Base-by-base conservation (phyloP, 495 filamentous ascomycete genomes). In the Diplogelasinospora grovesii region DNA sequence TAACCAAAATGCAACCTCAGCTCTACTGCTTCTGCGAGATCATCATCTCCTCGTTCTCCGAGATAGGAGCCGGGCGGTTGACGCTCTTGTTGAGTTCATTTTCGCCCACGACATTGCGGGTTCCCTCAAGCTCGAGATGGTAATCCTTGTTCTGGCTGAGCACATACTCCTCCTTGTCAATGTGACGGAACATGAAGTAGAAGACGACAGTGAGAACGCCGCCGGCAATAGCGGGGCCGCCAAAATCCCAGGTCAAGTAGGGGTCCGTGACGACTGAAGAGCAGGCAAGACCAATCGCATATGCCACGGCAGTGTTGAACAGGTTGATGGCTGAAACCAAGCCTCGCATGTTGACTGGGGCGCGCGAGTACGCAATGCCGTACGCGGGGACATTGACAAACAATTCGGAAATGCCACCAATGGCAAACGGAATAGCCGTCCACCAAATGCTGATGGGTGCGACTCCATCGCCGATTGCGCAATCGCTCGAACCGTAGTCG, bases 311-410 rank as follows among this genome's bases (percentile, higher is more conserved):
- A 9, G 64, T 76, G 53, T 69, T 77, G 48, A 81, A 68, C 14
- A 85, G 60, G 57, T 78, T 83, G 31, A 86, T 55, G 13, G 77
- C 73, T 49, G 78, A 76, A 9, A 87, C 78, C 22, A 86, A 69
- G 31, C 74, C 75, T 39, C 79, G 74, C 83, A 86, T 87, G 48
- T 69, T 74, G 18, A 71, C 59, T 0, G 83, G 82, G 0, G 83
- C 76, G 19, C 82, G 77, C 5, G 81, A 78, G 64, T 82, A 87
- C 2, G 82, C 83, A 48, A 85, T 74, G 53, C 82, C 83, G 49
- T 83, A 78, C 0, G 78, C 81, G 0, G 82, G 85, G 3, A 85
- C 79, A 25, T 79, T 81, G 46, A 75, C 68, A 46, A 86, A 84
- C 44, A 81, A 70, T 49, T 86, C 83, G 6, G 78, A 78, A 22